Percentiles rank a stretch among this genome's conserved stretches.
These are phyloP conservation scores for Giardia muris DNA, from an alignment of 208 protist species.

Conservation along the genomic window DNA sequence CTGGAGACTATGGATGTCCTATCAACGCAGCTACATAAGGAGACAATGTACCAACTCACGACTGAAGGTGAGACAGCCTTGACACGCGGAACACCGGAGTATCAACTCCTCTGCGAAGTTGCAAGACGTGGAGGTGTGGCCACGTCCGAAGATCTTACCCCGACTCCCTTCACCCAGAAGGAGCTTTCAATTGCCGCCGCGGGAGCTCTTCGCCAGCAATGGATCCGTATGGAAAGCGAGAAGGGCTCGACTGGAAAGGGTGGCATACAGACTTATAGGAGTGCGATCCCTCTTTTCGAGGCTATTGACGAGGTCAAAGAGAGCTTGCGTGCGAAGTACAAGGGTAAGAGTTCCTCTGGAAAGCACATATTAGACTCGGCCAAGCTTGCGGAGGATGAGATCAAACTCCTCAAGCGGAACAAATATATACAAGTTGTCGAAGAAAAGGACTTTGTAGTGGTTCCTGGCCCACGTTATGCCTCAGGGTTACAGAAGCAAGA, in stretches of 20 bases:
- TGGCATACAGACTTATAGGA: no score
- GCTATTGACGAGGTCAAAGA: no score
- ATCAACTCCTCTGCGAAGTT: no score
- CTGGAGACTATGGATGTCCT: conserved; percentile 4
- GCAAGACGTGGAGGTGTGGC: no score
- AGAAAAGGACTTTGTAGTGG: not conserved
- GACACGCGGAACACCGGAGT: not conserved
- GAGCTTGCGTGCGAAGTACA: no score
- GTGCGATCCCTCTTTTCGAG: no score
- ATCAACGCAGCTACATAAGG: not conserved
- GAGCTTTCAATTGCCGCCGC: not conserved
- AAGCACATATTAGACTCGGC: not conserved
- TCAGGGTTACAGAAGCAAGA: not conserved
- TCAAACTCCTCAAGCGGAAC: not conserved
- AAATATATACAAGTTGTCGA: not conserved
- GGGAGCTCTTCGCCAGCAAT: not conserved
- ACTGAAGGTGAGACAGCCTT: not conserved
- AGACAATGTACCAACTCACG: not conserved
- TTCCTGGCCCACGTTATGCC: not conserved
- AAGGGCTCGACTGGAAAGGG: no score
- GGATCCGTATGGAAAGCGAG: no score
- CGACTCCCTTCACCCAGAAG: not conserved
- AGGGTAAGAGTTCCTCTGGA: no score
- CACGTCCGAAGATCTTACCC: no score
- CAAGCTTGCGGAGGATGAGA: not conserved